These are phyloP conservation scores for Basipetospora chlamydospora DNA, from an alignment of 2,329 filamentous ascomycete genomes.

Conservation along the genomic window DNA sequence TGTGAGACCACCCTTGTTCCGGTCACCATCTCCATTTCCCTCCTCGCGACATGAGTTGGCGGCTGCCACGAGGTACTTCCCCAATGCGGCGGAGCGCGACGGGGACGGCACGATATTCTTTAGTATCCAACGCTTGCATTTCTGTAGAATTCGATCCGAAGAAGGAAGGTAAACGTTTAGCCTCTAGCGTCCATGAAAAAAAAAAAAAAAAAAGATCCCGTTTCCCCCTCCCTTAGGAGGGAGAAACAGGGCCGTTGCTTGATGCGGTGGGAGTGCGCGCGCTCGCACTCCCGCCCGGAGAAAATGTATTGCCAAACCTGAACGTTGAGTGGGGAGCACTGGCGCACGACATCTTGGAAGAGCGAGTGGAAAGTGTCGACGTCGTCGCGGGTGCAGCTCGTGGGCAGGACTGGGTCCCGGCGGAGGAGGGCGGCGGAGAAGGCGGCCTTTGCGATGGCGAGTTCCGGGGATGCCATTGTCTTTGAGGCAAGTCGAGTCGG, in stretches of 20 bases:
- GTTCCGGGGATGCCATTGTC: constrained; percentile 50
- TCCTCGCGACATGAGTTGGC: constrained; percentile 37
- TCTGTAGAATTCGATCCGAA: constrained; percentile 35
- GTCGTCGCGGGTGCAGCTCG: constrained; percentile 50
- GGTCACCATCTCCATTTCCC: neutral
- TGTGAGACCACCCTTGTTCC: too few species aligned
- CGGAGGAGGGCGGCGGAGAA: constrained; percentile 60
- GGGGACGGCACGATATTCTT: constrained; percentile 55
- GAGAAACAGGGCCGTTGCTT: constrained; percentile 10
- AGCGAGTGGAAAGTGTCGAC: constrained; percentile 55
- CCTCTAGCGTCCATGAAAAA: too few species aligned
- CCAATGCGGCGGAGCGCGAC: constrained; percentile 50
- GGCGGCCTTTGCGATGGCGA: constrained; percentile 68
- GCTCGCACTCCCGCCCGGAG: constrained; percentile 9
- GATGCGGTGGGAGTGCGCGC: constrained; percentile 6
- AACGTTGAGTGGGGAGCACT: constrained; percentile 69
- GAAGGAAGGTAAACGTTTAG: neutral
- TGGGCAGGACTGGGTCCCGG: constrained; percentile 43
- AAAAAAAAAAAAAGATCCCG: constrained; percentile 1
- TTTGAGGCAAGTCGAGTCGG: too few species aligned
- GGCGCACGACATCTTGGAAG: constrained; percentile 48
- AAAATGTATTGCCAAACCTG: constrained; percentile 57
- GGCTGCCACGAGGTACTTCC: constrained; percentile 61
- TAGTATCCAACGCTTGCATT: constrained; percentile 77
- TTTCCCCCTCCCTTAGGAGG: neutral